phyloP scores from a whole-genome alignment of 768 basidiomycete genomes.

The Macrolepiota dolichaula region DNA sequence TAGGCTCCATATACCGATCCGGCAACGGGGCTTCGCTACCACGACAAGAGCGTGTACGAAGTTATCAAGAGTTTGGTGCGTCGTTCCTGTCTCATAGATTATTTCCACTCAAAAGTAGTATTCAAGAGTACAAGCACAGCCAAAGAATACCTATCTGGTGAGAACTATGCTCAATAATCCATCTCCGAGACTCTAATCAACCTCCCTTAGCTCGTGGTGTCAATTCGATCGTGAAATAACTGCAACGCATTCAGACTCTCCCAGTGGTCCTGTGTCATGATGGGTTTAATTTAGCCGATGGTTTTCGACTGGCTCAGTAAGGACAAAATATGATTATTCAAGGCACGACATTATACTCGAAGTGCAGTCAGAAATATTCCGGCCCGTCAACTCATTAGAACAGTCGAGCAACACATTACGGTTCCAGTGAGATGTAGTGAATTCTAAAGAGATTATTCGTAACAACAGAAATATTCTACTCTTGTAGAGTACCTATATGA shows the following conservation, averaged over 20 bases:
- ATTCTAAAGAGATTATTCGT: too few species aligned
- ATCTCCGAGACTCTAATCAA: slow-evolving; percentile 4
- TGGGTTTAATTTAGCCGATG: too few species aligned
- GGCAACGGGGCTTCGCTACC: slow-evolving; percentile 73
- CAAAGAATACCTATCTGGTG: slow-evolving; percentile 72
- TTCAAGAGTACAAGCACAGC: slow-evolving; percentile 62
- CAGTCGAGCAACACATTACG: too few species aligned
- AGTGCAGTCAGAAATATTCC: too few species aligned
- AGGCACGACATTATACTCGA: too few species aligned
- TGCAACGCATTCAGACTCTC: neutral
- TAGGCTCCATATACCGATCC: slow-evolving; percentile 86
- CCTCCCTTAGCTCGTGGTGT: slow-evolving; percentile 31
- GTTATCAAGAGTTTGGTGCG: slow-evolving; percentile 71
- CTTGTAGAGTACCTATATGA: too few species aligned
- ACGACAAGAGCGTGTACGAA: slow-evolving; percentile 86
- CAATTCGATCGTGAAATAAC: slow-evolving; percentile 34
- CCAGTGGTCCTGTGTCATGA: neutral
- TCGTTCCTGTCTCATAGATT: neutral
- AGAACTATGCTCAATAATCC: slow-evolving; percentile 17
- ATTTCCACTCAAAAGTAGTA: neutral
- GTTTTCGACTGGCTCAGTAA: too few species aligned
- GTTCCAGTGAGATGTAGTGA: too few species aligned
- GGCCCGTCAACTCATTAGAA: too few species aligned
- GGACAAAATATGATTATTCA: too few species aligned
- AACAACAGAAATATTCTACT: too few species aligned